Percentiles rank a stretch among this genome's conserved stretches.
These are phyloP conservation scores for Mycena pura DNA, from an alignment of 768 basidiomycete species.

Conservation along the genomic window DNA sequence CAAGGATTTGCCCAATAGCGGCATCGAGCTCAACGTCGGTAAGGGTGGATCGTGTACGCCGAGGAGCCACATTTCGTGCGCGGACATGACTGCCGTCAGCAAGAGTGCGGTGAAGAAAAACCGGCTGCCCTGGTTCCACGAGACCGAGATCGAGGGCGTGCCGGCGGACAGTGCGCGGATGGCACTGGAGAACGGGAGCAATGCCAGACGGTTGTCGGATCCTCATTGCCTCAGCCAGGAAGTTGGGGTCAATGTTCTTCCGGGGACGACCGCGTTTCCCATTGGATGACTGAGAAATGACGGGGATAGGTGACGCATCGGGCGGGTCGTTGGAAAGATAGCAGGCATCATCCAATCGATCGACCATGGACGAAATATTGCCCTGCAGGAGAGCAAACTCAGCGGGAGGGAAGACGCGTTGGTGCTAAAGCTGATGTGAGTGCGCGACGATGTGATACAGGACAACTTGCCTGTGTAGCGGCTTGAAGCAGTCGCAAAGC, in stretches of 20 bases:
- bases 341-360: constrained; percentile 19
- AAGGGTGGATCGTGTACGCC: constrained; percentile 17
- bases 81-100: neutral
- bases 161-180: neutral
- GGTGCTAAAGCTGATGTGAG: constrained; percentile 3
- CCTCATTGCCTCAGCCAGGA: constrained; percentile 5
- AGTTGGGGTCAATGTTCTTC: constrained; percentile 28
- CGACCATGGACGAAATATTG: constrained; percentile 21
- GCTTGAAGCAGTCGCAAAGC: too few relatives aligned
- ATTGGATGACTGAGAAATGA: constrained; percentile 1
- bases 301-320: neutral
- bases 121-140: too few relatives aligned
- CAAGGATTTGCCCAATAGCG: constrained; percentile 24
- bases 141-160: too few relatives aligned
- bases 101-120: too few relatives aligned
- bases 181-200: neutral
- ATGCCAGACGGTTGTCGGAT: neutral
- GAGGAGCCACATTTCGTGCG: neutral
- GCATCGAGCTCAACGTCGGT: constrained; percentile 35
- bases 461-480: neutral
- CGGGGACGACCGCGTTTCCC: constrained; percentile 20
- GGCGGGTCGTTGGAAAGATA: constrained; percentile 21
- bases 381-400: constrained; percentile 27
- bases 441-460: neutral
- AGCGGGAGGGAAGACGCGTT: neutral